These are phyloP conservation scores for Pythium folliculosum DNA, from an alignment of 352 stramenopile genomes.

Conservation along the genomic window DNA sequence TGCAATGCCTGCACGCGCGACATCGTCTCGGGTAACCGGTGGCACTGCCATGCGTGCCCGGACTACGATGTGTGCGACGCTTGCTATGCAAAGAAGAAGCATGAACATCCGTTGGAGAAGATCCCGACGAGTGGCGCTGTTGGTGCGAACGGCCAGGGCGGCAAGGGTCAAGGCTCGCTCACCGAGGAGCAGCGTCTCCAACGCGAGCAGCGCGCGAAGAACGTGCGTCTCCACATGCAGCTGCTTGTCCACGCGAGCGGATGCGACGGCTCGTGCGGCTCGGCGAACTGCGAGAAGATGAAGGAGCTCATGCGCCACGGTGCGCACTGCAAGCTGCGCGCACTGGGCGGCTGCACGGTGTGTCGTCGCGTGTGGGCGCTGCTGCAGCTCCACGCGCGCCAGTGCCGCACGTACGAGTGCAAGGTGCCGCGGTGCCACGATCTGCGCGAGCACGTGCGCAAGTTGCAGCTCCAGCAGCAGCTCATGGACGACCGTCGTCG, in stretches of 20 bases:
- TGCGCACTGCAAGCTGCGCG: slow-evolving; percentile 90
- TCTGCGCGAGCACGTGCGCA: slow-evolving; percentile 93
- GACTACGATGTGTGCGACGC: slow-evolving; percentile 91
- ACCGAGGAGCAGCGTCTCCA: slow-evolving; percentile 66
- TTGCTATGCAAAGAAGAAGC: slow-evolving; percentile 85
- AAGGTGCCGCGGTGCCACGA: slow-evolving; percentile 96
- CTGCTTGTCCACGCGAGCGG: slow-evolving; percentile 96
- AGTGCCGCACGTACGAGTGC: slow-evolving; percentile 94
- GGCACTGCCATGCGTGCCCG: slow-evolving; percentile 87
- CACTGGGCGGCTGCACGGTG: slow-evolving; percentile 93
- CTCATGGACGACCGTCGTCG: slow-evolving; percentile 97
- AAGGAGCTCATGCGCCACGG: slow-evolving; percentile 97
- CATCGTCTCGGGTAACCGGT: slow-evolving; percentile 84
- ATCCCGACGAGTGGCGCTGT: slow-evolving; percentile 64
- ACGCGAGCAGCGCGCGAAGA: slow-evolving; percentile 90
- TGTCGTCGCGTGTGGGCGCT: slow-evolving; percentile 97
- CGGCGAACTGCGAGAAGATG: slow-evolving; percentile 98
- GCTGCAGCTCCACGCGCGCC: slow-evolving; percentile 96
- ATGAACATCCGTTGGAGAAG: slow-evolving; percentile 80
- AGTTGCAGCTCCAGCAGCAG: slow-evolving; percentile 96
- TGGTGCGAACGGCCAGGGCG: slow-evolving; percentile 17
- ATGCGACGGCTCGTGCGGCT: slow-evolving; percentile 93
- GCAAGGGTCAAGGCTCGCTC: slow-evolving; percentile 34
- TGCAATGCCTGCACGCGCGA: slow-evolving; percentile 85
- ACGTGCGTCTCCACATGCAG: slow-evolving; percentile 98